phyloP scores from a whole-genome alignment of 2,329 filamentous ascomycete species.

The Rutstroemia sp. region DNA sequence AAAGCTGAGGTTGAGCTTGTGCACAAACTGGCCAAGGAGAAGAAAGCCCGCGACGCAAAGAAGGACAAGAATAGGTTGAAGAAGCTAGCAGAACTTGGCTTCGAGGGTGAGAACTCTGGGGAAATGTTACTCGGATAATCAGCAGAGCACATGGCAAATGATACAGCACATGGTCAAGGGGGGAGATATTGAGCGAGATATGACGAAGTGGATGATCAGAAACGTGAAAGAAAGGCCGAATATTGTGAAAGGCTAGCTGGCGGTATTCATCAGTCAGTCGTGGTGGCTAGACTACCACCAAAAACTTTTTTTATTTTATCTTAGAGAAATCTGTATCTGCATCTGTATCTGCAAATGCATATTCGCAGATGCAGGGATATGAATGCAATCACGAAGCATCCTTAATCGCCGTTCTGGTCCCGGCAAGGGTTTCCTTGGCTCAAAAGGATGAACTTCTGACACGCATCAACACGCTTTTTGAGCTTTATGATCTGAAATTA shows the following conservation, averaged over 20 bases:
- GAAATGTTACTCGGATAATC: constrained; percentile 58
- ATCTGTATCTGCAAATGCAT: background rate
- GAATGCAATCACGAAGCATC: background rate
- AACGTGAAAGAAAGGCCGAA: constrained; percentile 7
- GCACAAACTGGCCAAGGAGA: constrained; percentile 64
- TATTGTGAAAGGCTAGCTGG: constrained; percentile 11
- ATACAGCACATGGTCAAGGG: background rate
- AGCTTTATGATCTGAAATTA: background rate
- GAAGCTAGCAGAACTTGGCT: constrained; percentile 71
- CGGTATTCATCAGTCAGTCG: constrained; percentile 9
- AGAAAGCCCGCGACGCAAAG: constrained; percentile 59
- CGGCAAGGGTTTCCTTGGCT: background rate
- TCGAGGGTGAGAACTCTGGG: constrained; percentile 77
- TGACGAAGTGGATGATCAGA: constrained; percentile 18
- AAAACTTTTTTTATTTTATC: constrained; percentile 5
- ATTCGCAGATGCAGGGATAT: background rate
- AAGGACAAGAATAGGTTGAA: constrained; percentile 65
- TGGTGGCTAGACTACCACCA: constrained; percentile 5
- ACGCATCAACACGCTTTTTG: background rate
- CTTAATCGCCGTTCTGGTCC: background rate
- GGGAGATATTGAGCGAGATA: constrained; percentile 2
- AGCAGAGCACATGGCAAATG: background rate
- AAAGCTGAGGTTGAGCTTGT: constrained; percentile 61
- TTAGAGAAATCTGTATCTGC: background rate
- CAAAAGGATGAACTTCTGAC: background rate